Percentiles rank a stretch among this genome's conserved stretches.
Evolutionary conservation across 1,139 yeast genomes (phyloP).

Genomic region (Ogataea hybrid): DNA sequence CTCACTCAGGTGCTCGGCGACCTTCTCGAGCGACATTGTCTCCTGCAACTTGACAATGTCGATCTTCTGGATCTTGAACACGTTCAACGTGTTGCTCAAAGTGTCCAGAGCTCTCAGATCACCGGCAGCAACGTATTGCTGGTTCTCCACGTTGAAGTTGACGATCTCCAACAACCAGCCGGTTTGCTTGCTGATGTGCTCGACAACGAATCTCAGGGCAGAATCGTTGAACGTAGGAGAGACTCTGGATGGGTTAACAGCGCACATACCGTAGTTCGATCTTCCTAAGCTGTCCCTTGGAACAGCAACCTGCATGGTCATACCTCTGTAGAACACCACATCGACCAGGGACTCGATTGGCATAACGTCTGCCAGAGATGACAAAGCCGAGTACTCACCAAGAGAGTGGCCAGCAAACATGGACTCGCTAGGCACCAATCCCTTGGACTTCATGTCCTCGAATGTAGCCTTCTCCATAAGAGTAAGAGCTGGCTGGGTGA

Average conservation of each 20-base stretch:
- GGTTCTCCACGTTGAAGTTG: conserved; percentile 96
- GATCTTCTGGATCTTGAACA: conserved; percentile 89
- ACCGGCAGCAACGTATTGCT: conserved; percentile 98
- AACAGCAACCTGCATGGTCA: conserved; percentile 99
- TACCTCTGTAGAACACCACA: conserved; percentile 99
- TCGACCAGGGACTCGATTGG: conserved; percentile 97
- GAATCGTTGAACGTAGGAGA: conserved; percentile 86
- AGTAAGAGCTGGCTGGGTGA: conserved; percentile 98
- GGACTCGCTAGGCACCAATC: conserved; percentile 89
- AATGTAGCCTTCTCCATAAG: conserved; percentile 99
- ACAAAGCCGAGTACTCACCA: conserved; percentile 97
- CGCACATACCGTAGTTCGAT: conserved; percentile 99
- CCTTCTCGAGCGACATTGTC: conserved; percentile 79
- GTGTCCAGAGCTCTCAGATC: conserved; percentile 94
- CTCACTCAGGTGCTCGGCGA: conserved; percentile 81
- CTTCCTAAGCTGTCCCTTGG: conserved; percentile 95
- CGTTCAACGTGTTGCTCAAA: conserved; percentile 87
- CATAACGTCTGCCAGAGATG: conserved; percentile 97
- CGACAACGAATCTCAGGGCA: conserved; percentile 93
- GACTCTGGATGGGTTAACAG: conserved; percentile 95
- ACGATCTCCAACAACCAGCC: conserved; percentile 97
- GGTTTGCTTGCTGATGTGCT: conserved; percentile 77
- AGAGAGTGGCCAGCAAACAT: conserved; percentile 99
- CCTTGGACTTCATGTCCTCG: conserved; percentile 95
- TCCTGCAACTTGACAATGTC: conserved; percentile 87